Base-by-base conservation (phyloP, 2,329 filamentous ascomycete genomes). In the Phialemoniopsis sp. region DNA sequence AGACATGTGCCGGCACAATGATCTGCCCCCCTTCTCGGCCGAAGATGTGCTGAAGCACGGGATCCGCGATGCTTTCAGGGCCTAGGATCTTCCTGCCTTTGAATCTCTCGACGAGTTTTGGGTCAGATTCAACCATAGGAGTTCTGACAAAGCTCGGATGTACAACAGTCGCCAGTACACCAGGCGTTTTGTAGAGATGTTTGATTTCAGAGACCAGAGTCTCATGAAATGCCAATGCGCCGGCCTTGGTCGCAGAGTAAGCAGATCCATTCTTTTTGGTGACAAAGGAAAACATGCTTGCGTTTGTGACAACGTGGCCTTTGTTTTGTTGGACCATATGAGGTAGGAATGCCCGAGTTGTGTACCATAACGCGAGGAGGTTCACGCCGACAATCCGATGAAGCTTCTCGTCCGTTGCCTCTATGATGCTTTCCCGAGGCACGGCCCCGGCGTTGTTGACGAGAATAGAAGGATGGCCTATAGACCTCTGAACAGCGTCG, bases 281-380 rank as follows among this genome's bases (percentile, higher is more conserved):
- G 6, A 72, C 46, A 51, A 73, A 78, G 17, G 68, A 72, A 1
- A 76, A 76, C 30, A 76, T 60, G 12, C 68, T 73, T 12, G 78
- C 74, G 21, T 82, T 65, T 1, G 76, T 82, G 30, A 82, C 71
- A 31, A 82, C 54, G 63, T 80, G 78, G 17, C 79, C 78, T 57
- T 82, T 78, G 57, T 81, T 76, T 4, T 52, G 48, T 13, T 56
- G 47, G 30, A 78, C 57, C 67, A 82, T 79, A 33, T 55, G 49
- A 0, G 78, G 78, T 1, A 82, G 59, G 54, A 82, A 81, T 42
- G 76, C 67, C 49, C 74, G 71, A 1, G 69, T 60, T 8, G 79
- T 64, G 57, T 69, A 72, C 63, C 76, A 80, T 58, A 81, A 76
- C 0, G 72, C 60, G 14, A 80, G 56, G 2, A 71, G 63, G 55